A percentile compares a stretch with the other conserved stretches of the same genome.
phyloP scores from a whole-genome alignment of 345 rosid genomes.

The Lepidium didymum region DNA sequence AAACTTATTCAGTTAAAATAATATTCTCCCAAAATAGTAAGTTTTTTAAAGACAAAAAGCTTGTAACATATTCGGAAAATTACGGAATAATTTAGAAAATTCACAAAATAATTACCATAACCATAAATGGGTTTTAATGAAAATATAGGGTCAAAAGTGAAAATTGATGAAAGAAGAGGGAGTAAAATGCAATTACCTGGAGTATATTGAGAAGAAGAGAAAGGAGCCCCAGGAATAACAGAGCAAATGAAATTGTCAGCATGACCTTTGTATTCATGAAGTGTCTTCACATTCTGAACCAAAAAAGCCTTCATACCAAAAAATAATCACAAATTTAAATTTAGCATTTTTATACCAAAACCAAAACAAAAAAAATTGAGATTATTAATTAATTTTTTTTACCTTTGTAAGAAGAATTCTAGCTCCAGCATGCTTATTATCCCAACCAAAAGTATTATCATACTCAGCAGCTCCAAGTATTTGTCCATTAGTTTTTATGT shows the following conservation, averaged over 20 bases:
- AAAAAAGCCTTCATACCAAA: slow-evolving; percentile 48
- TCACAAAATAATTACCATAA: too few species aligned
- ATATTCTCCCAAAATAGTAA: background rate
- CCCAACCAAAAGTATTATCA: slow-evolving; percentile 96
- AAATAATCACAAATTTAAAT: background rate
- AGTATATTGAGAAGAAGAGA: slow-evolving; percentile 70
- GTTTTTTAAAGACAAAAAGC: background rate
- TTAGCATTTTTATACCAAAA: too few species aligned
- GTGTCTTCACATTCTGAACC: slow-evolving; percentile 64
- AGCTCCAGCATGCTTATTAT: slow-evolving; percentile 89
- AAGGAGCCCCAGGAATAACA: slow-evolving; percentile 78
- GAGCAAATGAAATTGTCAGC: slow-evolving; percentile 97
- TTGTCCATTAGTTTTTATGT: slow-evolving; percentile 78
- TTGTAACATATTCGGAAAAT: background rate
- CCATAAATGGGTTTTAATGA: background rate
- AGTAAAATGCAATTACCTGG: slow-evolving; percentile 48
- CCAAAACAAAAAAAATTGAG: background rate
- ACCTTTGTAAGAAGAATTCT: slow-evolving; percentile 93
- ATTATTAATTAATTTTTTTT: background rate
- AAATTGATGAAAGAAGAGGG: background rate
- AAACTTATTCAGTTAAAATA: background rate
- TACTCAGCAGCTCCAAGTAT: slow-evolving; percentile 73
- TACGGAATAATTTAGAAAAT: too few species aligned
- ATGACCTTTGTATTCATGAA: slow-evolving; percentile 88
- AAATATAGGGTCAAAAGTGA: background rate